Evolutionary conservation across 2,329 filamentous ascomycete genomes (phyloP), one percentile per base, ranked within the genome.

Genomic region (Epichloe typhina): DNA sequence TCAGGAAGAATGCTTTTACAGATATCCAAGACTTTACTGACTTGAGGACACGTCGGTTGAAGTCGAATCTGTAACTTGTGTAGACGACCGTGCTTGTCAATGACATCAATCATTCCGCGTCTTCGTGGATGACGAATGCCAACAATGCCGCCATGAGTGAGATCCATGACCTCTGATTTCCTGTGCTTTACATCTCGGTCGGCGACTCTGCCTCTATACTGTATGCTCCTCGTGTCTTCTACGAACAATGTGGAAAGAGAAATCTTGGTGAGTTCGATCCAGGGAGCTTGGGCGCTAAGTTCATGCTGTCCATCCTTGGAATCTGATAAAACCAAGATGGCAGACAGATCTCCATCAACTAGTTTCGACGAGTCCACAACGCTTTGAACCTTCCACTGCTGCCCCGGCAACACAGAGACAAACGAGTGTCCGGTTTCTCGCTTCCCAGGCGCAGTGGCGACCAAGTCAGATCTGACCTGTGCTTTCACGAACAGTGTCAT

Each of bases 311-410:
- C 83, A 55, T 80, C 72, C 47, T 75, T 74, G 23, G 80, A 78
- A 57, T 83, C 78, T 3, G 82, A 84, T 13, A 91, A 68, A 26
- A 86, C 80, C 3, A 89, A 68, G 48, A 90, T 83, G 55, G 82
- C 80, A 35, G 82, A 80, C 50, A 84, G 72, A 26, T 75, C 71
- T 2, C 82, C 82, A 62, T 90, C 85, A 4, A 74, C 71, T 42
- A 90, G 65, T 58, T 81, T 85, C 64, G 83, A 87, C 6, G 83
- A 85, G 66, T 89, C 86, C 26, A 82, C 75, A 15, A 90, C 80
- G 54, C 80, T 82, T 51, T 84, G 75, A 8, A 80, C 80, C 58
- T 81, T 77, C 49, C 77, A 72, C 35, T 76, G 67, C 47, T 79
- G 72, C 2, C 75, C 71, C 36, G 66, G 60, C 7, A 61, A 56